These are phyloP conservation scores for Oehlia diaphana DNA, from an alignment of 192 early-diverging fungal genomes.

Conservation along the genomic window DNA sequence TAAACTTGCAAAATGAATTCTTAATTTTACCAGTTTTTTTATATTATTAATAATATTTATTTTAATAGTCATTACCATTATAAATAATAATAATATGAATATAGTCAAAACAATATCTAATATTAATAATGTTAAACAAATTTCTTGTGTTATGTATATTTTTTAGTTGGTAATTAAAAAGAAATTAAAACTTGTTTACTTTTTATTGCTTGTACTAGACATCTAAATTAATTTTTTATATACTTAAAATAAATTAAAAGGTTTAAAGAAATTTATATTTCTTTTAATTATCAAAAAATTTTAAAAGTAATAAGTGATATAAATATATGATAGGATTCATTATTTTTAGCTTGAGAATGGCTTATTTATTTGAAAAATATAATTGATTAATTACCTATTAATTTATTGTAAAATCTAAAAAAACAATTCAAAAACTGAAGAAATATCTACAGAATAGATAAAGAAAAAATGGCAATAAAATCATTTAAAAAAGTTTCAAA, in stretches of 20 bases:
- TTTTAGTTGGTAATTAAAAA: background rate
- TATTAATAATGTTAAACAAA: no score
- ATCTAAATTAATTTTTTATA: background rate
- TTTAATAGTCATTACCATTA: no score
- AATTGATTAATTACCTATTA: background rate
- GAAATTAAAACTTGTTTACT: background rate
- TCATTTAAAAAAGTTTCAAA: no score
- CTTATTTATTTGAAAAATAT: background rate
- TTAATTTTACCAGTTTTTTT: no score
- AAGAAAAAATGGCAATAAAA: no score
- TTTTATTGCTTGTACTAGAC: background rate
- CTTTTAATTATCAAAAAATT: background rate
- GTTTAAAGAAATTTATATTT: background rate
- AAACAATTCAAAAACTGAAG: no score
- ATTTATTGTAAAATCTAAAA: background rate
- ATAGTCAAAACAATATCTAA: no score
- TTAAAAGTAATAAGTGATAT: background rate
- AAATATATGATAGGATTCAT: background rate
- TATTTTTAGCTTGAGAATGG: background rate
- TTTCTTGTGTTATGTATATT: background rate
- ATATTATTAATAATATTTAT: no score
- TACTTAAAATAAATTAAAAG: background rate
- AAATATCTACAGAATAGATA: no score
- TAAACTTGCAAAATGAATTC: no score
- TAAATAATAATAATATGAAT: no score